Base-by-base conservation (phyloP, 2,329 filamentous ascomycete genomes). In the Penicillium griseofulvum region DNA sequence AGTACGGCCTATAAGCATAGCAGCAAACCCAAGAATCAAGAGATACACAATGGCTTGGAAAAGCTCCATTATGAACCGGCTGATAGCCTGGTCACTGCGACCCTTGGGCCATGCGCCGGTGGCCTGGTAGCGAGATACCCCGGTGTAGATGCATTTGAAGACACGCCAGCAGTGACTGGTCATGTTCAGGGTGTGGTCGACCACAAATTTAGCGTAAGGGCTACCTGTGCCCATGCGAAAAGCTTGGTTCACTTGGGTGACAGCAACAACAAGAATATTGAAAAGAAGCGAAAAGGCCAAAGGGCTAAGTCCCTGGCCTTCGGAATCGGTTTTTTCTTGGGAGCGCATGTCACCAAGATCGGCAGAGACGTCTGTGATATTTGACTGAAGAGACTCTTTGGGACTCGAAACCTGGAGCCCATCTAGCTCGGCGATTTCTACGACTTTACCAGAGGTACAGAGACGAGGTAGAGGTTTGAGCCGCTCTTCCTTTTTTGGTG, bases 381-480 rank as follows among this genome's bases (percentile, higher is more conserved):
- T 67, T 26, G 58, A 50, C 22, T 63, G 57, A 31, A 60, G 45
- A 31, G 19, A 38, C 12, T 55, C 54, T 26, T 63, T 66, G 22
- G 54, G 49, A 24, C 57, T 64, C 17, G 61, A 52, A 5, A 74
- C 62, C 53, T 74, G 71, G 26, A 66, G 58, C 9, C 72, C 71
- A 43, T 74, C 72, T 29, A 74, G 52, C 48, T 74, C 71, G 4
- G 71, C 72, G 17, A 73, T 68, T 54, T 70, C 69, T 5, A 65
- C 44, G 2, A 66, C 56, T 48, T 52, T 59, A 39, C 22, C 10
- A 28, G 19, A 12, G n/a, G 53, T 62, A 43, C 34, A 24, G 22
- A 51, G 41, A 26, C 44, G 52, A 29, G 59, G 57, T 1, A 51
- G 41, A 0, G 55, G 6, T 14, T 60, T 61, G 2, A 31, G 9